phyloP scores from a whole-genome alignment of 208 protist genomes.

The Trichomonas gallinae region DNA sequence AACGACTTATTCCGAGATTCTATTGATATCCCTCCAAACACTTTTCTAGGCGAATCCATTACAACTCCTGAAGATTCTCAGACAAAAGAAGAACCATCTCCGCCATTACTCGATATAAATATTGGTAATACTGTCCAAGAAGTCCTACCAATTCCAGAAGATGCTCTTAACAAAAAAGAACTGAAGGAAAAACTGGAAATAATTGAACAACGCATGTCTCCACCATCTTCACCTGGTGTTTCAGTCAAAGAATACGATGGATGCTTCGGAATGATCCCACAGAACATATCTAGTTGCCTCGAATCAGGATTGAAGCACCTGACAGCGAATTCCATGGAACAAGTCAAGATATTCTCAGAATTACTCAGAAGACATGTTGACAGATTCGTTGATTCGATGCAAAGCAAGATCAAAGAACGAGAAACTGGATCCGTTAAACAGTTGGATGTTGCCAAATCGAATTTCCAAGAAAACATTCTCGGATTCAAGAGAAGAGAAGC shows the following conservation, averaged over 20 bases:
- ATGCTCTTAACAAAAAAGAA: background rate
- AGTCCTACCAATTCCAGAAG: background rate
- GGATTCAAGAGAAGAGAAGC: background rate
- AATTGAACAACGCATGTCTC: background rate
- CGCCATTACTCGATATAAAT: background rate
- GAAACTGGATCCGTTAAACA: background rate
- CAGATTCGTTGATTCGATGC: background rate
- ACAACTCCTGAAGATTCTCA: background rate
- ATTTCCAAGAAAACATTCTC: background rate
- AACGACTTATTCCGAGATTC: background rate
- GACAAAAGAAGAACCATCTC: background rate
- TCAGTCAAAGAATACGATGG: background rate
- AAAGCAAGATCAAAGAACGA: background rate
- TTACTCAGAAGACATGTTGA: background rate
- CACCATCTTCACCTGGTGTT: background rate
- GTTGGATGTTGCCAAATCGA: background rate
- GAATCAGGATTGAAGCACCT: background rate
- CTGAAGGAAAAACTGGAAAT: background rate
- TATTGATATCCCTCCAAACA: background rate
- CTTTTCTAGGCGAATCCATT: background rate
- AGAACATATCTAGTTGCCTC: background rate
- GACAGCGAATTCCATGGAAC: background rate
- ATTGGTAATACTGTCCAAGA: background rate
- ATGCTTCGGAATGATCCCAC: background rate
- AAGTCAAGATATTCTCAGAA: background rate